Percentiles rank a stretch among this genome's conserved stretches.
These are phyloP conservation scores for Suhomyces chickasaworum DNA, from an alignment of 1,139 yeast species.

Conservation along the genomic window DNA sequence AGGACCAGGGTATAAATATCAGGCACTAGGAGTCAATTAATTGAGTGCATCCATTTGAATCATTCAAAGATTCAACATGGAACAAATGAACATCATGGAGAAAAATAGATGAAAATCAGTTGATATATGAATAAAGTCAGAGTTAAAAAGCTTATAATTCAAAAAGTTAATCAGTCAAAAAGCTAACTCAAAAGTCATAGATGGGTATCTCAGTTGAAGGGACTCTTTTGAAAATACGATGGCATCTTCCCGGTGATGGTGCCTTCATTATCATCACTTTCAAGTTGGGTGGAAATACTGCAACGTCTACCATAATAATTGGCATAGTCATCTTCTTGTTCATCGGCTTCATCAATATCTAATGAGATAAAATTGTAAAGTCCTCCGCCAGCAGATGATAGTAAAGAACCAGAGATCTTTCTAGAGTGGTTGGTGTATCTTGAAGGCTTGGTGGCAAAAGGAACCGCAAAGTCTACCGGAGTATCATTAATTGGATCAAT, in stretches of 20 bases:
- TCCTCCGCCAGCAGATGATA: conserved; percentile 31
- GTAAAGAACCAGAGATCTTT: conserved; percentile 25
- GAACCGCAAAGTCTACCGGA: conserved; percentile 44
- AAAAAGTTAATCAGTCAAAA: no score
- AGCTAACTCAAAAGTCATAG: not conserved
- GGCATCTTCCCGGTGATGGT: conserved; percentile 12
- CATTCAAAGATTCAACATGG: not conserved
- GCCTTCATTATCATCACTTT: conserved; percentile 15
- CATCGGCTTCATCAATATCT: conserved; percentile 34
- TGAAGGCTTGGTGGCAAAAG: conserved; percentile 20
- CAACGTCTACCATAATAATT: conserved; percentile 11
- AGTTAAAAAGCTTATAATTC: no score
- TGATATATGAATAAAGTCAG: not conserved
- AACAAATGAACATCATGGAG: not conserved
- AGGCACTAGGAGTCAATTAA: not conserved
- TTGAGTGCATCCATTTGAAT: not conserved
- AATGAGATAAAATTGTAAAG: conserved; percentile 24
- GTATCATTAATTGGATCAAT: conserved; percentile 46
- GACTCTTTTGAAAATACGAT: conserved; percentile 20
- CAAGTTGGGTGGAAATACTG: conserved; percentile 9
- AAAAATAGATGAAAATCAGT: not conserved
- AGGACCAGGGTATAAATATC: conserved; percentile 2
- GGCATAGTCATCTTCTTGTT: conserved; percentile 24
- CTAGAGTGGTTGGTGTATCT: conserved; percentile 22
- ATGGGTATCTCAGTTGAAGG: conserved; percentile 16